phyloP scores from a whole-genome alignment of 345 rosid species.

The Punica granatum region DNA sequence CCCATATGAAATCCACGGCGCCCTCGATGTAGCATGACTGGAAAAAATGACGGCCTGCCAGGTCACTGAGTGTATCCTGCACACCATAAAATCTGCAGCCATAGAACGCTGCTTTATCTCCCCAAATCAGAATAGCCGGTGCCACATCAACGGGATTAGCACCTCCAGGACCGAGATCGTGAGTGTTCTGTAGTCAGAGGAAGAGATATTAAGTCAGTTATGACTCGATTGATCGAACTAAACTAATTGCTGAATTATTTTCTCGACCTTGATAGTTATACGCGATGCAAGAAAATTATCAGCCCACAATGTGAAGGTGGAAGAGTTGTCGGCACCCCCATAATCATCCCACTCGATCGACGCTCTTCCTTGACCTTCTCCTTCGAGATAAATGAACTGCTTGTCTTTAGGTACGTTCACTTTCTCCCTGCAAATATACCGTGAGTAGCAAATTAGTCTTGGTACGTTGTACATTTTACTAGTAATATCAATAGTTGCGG shows the following conservation, averaged over 20 bases:
- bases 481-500: no score
- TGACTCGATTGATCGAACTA: neutral
- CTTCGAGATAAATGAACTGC: conserved; percentile 34
- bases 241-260: neutral
- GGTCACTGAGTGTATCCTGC: conserved; percentile 37
- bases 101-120: conserved; percentile 31
- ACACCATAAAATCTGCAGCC: conserved; percentile 27
- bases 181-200: conserved; percentile 23
- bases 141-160: conserved; percentile 8
- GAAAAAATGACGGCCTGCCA: conserved; percentile 31
- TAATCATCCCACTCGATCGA: conserved; percentile 16
- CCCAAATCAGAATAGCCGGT: conserved; percentile 23
- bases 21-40: conserved; percentile 37
- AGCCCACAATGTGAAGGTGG: conserved; percentile 21
- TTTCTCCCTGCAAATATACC: conserved; percentile 23
- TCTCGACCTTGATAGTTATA: conserved; percentile 28
- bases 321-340: conserved; percentile 8
- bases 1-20: conserved; percentile 47
- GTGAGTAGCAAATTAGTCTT: no score
- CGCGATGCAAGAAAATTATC: conserved; percentile 28
- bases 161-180: neutral
- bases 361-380: conserved; percentile 14
- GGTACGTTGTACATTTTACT: no score
- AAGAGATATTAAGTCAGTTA: neutral
- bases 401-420: conserved; percentile 26